Conservation (phyloP, 192 early-diverging fungal genomes). For the Linnemannia zychae region DNA sequence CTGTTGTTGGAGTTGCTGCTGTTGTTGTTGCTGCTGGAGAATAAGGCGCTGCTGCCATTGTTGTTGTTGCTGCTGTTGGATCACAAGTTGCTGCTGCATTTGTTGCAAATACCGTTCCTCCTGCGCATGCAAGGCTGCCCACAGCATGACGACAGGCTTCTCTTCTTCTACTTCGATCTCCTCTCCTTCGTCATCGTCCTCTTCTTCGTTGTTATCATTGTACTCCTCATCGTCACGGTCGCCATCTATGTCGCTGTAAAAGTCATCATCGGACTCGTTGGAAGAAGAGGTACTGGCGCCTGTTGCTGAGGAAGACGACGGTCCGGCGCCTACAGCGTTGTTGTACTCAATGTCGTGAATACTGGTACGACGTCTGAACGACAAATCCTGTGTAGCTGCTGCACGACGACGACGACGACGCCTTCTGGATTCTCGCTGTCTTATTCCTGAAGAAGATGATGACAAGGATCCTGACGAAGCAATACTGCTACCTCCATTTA, state of each 20-base stretch:
- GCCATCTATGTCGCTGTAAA: not conserved
- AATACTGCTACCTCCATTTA: not conserved
- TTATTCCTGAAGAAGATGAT: slow-evolving; percentile 14
- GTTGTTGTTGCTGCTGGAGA: slow-evolving; percentile 29
- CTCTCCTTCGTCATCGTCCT: not conserved
- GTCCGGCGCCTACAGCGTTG: slow-evolving; percentile 28
- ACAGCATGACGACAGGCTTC: slow-evolving; percentile 39
- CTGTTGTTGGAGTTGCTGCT: slow-evolving; percentile 9
- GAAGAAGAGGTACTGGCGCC: not conserved
- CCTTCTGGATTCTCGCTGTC: not conserved
- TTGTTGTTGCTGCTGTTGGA: no score
- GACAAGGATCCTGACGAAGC: not conserved
- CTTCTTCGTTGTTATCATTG: not conserved
- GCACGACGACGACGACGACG: not conserved
- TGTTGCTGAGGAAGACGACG: not conserved
- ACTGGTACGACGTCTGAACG: slow-evolving; percentile 27
- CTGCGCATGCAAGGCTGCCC: slow-evolving; percentile 44
- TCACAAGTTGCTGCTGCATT: slow-evolving; percentile 37
- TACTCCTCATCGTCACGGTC: slow-evolving; percentile 3
- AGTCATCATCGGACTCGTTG: not conserved
- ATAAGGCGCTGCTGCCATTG: no score
- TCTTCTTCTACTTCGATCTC: slow-evolving; percentile 28
- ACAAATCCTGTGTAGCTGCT: slow-evolving; percentile 4
- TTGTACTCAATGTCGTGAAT: slow-evolving; percentile 53
- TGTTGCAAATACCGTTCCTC: slow-evolving; percentile 50